Evolutionary conservation across 805 yeast genomes (phyloP).

Genomic region (Blastobotrys parvus): DNA sequence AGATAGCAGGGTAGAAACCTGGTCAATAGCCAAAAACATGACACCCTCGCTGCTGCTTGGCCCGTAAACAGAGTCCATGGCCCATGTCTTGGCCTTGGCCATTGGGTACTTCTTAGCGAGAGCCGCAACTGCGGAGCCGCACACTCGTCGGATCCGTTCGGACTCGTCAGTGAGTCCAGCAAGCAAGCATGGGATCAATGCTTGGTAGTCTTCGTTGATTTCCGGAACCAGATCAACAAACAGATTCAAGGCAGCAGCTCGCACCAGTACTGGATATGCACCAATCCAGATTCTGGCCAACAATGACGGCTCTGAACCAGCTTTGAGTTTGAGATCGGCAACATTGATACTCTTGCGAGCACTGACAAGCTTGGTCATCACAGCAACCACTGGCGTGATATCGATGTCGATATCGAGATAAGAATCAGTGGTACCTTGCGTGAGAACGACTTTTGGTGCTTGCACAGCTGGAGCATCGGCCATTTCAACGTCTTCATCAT

Average conservation of each 20-base stretch:
- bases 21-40: constrained; percentile 52
- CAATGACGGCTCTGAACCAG: constrained; percentile 22
- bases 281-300: constrained; percentile 29
- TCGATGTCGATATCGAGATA: constrained; percentile 9
- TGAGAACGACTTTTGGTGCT: constrained; percentile 3
- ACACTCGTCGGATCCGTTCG: constrained; percentile 25
- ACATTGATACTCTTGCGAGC: neutral
- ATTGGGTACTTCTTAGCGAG: constrained; percentile 19
- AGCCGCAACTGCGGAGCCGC: constrained; percentile 18
- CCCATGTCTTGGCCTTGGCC: constrained; percentile 24
- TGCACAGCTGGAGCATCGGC: constrained; percentile 3
- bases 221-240: constrained; percentile 12
- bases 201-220: constrained; percentile 27
- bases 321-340: neutral
- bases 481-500: constrained; percentile 15
- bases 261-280: constrained; percentile 29
- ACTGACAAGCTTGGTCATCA: neutral
- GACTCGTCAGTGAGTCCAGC: constrained; percentile 28
- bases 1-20: constrained; percentile 41
- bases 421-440: constrained; percentile 7
- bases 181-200: constrained; percentile 25
- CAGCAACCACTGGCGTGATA: neutral
- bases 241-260: constrained; percentile 27
- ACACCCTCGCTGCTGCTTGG: constrained; percentile 37
- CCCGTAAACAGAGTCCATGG: constrained; percentile 44